Evolutionary conservation across 2,329 filamentous ascomycete species (phyloP), one percentile per base, ranked within the genome.

Genomic region (Colletotrichum musicola): DNA sequence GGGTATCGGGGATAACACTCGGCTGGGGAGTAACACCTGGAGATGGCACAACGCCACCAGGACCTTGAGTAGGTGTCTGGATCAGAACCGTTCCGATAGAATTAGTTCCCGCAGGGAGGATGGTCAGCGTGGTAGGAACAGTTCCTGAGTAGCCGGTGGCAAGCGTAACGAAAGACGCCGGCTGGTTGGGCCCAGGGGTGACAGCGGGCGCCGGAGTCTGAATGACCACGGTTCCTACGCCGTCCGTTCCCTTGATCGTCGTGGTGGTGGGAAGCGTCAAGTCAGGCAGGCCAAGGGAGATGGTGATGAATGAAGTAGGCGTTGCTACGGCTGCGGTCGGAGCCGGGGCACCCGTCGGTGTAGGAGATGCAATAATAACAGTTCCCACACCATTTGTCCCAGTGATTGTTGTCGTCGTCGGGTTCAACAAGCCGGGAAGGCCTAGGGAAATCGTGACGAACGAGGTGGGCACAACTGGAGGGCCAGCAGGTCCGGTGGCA

Each of bases 151-250:
- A 62, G 12, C 51, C 60, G 6, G 50, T 56, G 6, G 42, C 38
- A 18, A 63, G 20, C 14, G 60, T 63, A 27, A 63, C 27, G 27
- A 54, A 63, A 20, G 49, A 47, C 38, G n/a, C 30, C 16, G 60
- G 50, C n/a, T n/a, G 27, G 40, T 63, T 63, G 10, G 25, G 35
- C 30, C 60, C 50, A 1, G 51, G 25, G 4, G 62, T 5, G 27
- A 25, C 53, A 25, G 53, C 25, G 9, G 30, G 35, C 3, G 22
- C 49, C 2, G 61, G 65, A 20, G 66, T 65, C 56, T 69, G 62
- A 2, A 69, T n/a, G 40, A 69, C n/a, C 13, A 69, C 66, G 4
- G 56, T 53, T 3, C 27, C 53, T n/a, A 55, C 14, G 1, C 46
- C 14, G 10, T 51, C 30, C 9, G 58, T 50, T 40, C 46, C 58